Percentiles rank a stretch among this genome's conserved stretches.
Conservation (phyloP, 1,284 basidiomycete species). For the Leccinum ponderosum region DNA sequence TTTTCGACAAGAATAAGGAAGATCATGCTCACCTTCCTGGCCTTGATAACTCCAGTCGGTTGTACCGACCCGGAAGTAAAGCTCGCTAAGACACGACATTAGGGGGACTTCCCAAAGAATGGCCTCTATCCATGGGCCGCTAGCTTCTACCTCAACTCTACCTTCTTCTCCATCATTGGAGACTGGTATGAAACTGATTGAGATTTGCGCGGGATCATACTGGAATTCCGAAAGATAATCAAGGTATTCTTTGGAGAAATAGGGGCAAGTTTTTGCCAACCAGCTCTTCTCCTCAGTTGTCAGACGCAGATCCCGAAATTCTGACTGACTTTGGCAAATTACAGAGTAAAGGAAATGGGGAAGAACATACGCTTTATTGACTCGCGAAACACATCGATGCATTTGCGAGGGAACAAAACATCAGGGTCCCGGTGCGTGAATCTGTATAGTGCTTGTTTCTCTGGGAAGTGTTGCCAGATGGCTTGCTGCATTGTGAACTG, state of each 20-base stretch:
- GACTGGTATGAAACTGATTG: slow-evolving; percentile 61
- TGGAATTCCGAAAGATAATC: slow-evolving; percentile 73
- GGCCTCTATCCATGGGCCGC: background rate
- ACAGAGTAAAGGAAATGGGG: background rate
- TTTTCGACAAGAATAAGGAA: background rate
- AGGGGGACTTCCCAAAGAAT: slow-evolving; percentile 97
- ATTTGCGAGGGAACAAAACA: slow-evolving; percentile 71
- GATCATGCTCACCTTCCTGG: slow-evolving; percentile 60
- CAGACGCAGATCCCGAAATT: slow-evolving; percentile 65
- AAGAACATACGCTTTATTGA: slow-evolving; percentile 59
- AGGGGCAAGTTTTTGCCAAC: slow-evolving; percentile 75
- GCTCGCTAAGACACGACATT: slow-evolving; percentile 63
- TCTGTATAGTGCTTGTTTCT: slow-evolving; percentile 59
- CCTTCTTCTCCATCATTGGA: slow-evolving; percentile 58
- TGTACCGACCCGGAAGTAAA: slow-evolving; percentile 46
- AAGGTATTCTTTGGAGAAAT: slow-evolving; percentile 74
- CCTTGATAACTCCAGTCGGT: slow-evolving; percentile 84
- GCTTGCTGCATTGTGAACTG: slow-evolving; percentile 98
- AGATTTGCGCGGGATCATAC: slow-evolving; percentile 83
- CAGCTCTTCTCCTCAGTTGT: slow-evolving; percentile 67
- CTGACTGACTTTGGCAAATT: slow-evolving; percentile 39
- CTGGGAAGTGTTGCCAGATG: slow-evolving; percentile 79
- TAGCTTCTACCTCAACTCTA: slow-evolving; percentile 69
- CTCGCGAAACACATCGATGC: slow-evolving; percentile 66
- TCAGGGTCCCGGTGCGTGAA: slow-evolving; percentile 85